Conservation (phyloP, 2,329 filamentous ascomycete genomes). For the Bipolaris zeicola region DNA sequence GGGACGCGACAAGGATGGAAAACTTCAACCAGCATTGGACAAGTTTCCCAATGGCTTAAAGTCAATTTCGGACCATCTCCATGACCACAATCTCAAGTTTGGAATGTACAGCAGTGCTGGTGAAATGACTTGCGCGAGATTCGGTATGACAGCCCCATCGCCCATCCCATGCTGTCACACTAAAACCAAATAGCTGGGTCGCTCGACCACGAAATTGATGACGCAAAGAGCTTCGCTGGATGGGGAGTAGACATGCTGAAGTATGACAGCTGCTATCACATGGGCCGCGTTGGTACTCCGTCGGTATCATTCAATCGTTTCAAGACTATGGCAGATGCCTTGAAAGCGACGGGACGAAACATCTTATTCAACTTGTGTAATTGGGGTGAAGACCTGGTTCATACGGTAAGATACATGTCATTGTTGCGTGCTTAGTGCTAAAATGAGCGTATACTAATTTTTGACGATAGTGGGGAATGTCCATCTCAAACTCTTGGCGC, state of each 20-base stretch:
- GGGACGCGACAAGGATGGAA: slow-evolving; percentile 51
- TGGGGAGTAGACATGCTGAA: slow-evolving; percentile 48
- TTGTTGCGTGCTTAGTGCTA: neutral
- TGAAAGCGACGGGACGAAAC: slow-evolving; percentile 30
- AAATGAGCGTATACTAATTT: slow-evolving; percentile 1
- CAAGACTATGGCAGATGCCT: slow-evolving; percentile 35
- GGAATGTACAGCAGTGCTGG: slow-evolving; percentile 68
- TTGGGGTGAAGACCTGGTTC: slow-evolving; percentile 44
- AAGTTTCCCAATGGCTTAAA: slow-evolving; percentile 66
- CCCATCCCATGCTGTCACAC: neutral
- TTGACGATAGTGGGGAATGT: slow-evolving; percentile 38
- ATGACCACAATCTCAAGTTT: slow-evolving; percentile 59
- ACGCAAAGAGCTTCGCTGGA: slow-evolving; percentile 34
- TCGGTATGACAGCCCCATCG: slow-evolving; percentile 43
- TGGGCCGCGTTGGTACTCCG: slow-evolving; percentile 35
- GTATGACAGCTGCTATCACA: slow-evolving; percentile 47
- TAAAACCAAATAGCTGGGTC: slow-evolving; percentile 27
- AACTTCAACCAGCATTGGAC: slow-evolving; percentile 54
- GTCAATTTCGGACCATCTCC: slow-evolving; percentile 53
- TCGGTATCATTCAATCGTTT: slow-evolving; percentile 34
- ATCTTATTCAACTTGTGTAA: slow-evolving; percentile 42
- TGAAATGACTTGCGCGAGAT: slow-evolving; percentile 60
- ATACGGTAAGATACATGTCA: slow-evolving; percentile 20
- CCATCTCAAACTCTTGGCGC: slow-evolving; percentile 45
- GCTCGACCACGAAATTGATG: slow-evolving; percentile 32